phyloP scores from a whole-genome alignment of 345 rosid species.

The Brassica rapa region DNA sequence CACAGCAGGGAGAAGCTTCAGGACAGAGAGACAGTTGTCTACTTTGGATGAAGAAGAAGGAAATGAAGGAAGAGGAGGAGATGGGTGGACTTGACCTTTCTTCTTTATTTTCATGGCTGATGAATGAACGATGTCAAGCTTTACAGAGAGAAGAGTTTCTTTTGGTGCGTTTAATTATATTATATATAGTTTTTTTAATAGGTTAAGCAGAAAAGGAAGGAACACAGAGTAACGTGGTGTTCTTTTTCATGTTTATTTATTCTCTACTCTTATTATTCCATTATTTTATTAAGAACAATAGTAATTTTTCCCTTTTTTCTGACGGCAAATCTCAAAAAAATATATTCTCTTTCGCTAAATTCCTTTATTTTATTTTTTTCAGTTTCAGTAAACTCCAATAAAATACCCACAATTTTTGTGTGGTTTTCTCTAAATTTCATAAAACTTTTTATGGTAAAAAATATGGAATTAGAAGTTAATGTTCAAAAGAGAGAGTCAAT shows the following conservation, averaged over 20 bases:
- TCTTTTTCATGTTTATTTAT: conserved; percentile 10
- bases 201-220: neutral
- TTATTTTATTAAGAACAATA: neutral
- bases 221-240: neutral
- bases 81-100: conserved; percentile 80
- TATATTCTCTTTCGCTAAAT: neutral
- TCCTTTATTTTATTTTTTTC: neutral
- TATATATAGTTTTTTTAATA: neutral
- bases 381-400: neutral
- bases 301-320: neutral
- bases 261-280: neutral
- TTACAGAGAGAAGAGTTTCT: neutral
- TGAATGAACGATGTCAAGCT: neutral
- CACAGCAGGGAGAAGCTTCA: conserved; percentile 66
- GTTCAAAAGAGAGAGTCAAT: neutral
- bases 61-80: conserved; percentile 40
- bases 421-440: neutral
- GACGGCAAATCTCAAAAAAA: neutral
- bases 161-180: conserved; percentile 37
- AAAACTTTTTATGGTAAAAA: neutral
- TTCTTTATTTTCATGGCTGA: conserved; percentile 63
- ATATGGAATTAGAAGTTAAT: neutral
- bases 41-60: conserved; percentile 22
- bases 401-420: neutral
- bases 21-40: conserved; percentile 51